Conservation (phyloP, 148 eudicot species). For the Nepenthes mirabilis region DNA sequence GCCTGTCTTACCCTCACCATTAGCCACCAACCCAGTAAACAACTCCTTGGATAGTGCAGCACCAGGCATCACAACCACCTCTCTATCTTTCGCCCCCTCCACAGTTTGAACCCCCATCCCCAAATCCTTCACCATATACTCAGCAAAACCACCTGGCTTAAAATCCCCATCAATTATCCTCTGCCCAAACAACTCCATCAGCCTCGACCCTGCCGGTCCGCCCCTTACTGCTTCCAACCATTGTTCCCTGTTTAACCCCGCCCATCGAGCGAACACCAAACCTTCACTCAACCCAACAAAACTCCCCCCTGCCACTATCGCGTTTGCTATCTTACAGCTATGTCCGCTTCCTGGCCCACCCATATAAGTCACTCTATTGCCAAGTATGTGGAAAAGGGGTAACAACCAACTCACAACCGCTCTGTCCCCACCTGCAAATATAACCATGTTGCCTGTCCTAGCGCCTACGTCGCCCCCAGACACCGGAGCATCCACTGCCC, state of each 20-base stretch:
- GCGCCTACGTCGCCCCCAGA: slow-evolving; percentile 87
- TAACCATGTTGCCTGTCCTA: slow-evolving; percentile 50
- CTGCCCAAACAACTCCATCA: slow-evolving; percentile 72
- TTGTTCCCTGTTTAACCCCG: slow-evolving; percentile 41
- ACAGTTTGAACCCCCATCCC: slow-evolving; percentile 75
- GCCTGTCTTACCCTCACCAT: slow-evolving; percentile 87
- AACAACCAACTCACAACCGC: slow-evolving; percentile 43
- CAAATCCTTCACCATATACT: slow-evolving; percentile 93
- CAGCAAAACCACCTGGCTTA: slow-evolving; percentile 73
- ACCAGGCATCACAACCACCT: slow-evolving; percentile 56
- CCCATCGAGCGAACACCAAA: slow-evolving; percentile 55
- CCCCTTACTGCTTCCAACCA: slow-evolving; percentile 68
- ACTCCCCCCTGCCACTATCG: slow-evolving; percentile 64
- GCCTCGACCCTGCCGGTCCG: slow-evolving; percentile 69
- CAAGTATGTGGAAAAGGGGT: slow-evolving; percentile 53
- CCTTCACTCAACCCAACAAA: slow-evolving; percentile 84
- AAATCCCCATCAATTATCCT: slow-evolving; percentile 71
- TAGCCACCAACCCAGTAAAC: slow-evolving; percentile 74
- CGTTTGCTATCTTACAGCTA: slow-evolving; percentile 78
- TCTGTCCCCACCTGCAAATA: slow-evolving; percentile 58
- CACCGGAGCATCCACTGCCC: slow-evolving; percentile 83
- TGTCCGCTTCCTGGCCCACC: slow-evolving; percentile 60
- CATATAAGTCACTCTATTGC: slow-evolving; percentile 44
- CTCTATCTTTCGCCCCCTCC: slow-evolving; percentile 22
- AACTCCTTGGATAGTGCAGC: slow-evolving; percentile 70